A percentile compares a stretch with the other conserved stretches of the same genome.
Conservation (phyloP, 345 rosid genomes). For the Angophora floribunda region DNA sequence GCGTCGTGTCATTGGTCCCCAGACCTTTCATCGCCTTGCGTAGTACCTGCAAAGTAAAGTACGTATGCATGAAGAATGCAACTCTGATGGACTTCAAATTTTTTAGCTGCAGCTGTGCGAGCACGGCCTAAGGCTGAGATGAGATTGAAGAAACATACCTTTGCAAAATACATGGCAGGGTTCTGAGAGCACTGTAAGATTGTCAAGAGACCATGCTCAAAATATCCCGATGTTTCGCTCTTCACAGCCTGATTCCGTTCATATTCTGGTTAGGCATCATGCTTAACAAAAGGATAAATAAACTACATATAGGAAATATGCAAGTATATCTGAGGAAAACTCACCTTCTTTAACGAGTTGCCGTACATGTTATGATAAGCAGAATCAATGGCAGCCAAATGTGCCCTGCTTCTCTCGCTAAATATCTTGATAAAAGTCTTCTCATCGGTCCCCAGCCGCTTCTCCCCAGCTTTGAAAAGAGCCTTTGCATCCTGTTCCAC, state of each 20-base stretch:
- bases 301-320: neutral
- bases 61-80: neutral
- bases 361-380: constrained; percentile 41
- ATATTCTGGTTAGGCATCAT: neutral
- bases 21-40: constrained; percentile 56
- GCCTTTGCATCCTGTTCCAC: constrained; percentile 43
- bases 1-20: constrained; percentile 47
- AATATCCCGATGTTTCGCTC: constrained; percentile 53
- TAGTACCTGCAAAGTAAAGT: constrained; percentile 22
- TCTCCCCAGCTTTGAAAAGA: constrained; percentile 63
- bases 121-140: neutral
- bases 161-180: constrained; percentile 44
- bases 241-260: constrained; percentile 37
- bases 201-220: constrained; percentile 37
- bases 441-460: constrained; percentile 66
- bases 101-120: neutral
- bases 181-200: constrained; percentile 42
- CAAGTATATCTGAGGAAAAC: neutral
- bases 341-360: constrained; percentile 45
- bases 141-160: constrained; percentile 22
- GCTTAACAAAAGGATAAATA: neutral
- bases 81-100: neutral
- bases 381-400: constrained; percentile 33
- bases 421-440: constrained; percentile 42
- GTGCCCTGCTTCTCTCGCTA: constrained; percentile 51